A percentile compares a stretch with the other conserved stretches of the same genome.
phyloP scores from a whole-genome alignment of 1,284 basidiomycete species.

The Schizophyllum amplum region DNA sequence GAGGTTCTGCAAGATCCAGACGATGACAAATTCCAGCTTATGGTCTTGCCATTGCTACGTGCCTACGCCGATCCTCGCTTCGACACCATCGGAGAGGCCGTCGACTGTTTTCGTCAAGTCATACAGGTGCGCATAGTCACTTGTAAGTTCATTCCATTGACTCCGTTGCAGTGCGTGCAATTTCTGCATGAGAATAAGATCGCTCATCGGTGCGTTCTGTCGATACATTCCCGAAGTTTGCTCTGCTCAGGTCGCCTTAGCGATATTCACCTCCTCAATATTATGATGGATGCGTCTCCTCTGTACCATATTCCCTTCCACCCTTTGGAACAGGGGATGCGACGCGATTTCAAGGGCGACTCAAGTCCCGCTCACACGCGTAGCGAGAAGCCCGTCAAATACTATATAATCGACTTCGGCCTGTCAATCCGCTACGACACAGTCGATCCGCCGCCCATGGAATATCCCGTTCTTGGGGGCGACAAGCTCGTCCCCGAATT shows the following conservation, averaged over 20 bases:
- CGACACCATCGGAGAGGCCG: conserved; percentile 19
- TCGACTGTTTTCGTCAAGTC: conserved; percentile 16
- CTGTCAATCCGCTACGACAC: conserved; percentile 20
- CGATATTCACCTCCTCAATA: background rate
- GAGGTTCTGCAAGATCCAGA: conserved; percentile 19
- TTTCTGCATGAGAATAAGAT: conserved; percentile 30
- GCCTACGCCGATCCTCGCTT: conserved; percentile 23
- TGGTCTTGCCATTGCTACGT: conserved; percentile 22
- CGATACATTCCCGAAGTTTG: background rate
- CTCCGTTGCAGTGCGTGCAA: conserved; percentile 27
- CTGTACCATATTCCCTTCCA: conserved; percentile 8
- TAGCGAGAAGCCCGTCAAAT: background rate
- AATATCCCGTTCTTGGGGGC: background rate
- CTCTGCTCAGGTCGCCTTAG: background rate
- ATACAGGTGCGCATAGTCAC: conserved; percentile 1
- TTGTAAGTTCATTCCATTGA: no score
- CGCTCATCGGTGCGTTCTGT: conserved; percentile 17
- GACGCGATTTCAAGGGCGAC: background rate
- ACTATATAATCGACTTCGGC: conserved; percentile 5
- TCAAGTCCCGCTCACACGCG: conserved; percentile 5
- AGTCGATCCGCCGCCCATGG: conserved; percentile 14
- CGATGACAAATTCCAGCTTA: conserved; percentile 15
- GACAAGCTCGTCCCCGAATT: conserved; percentile 6
- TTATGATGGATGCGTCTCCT: conserved; percentile 5
- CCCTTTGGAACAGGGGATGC: background rate